These are phyloP conservation scores for Apiotrichum sp. DNA, from an alignment of 1,284 basidiomycete species.

Conservation along the genomic window DNA sequence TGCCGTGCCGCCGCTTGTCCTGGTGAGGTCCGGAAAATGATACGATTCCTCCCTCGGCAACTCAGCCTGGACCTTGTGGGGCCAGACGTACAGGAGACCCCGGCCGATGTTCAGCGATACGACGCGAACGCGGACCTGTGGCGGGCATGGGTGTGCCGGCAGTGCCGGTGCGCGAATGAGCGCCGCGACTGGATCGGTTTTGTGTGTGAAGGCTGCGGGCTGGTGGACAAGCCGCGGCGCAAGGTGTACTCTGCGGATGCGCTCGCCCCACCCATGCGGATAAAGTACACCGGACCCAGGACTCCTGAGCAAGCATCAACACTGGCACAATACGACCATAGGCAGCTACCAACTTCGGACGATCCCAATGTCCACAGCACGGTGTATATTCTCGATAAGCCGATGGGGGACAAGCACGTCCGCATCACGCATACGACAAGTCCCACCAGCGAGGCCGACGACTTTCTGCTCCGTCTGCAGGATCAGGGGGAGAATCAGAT, in stretches of 20 bases:
- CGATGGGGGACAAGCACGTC: no score
- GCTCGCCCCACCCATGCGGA: conserved; percentile 19
- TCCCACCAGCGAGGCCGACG: background rate
- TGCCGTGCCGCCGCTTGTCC: background rate
- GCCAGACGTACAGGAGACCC: background rate
- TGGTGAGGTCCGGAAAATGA: conserved; percentile 11
- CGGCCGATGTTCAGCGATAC: conserved; percentile 4
- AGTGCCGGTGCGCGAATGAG: conserved; percentile 37
- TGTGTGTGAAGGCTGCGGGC: conserved; percentile 35
- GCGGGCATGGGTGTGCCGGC: conserved; percentile 35
- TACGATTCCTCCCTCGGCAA: conserved; percentile 20
- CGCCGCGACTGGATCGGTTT: conserved; percentile 34
- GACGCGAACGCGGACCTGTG: conserved; percentile 30
- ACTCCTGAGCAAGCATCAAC: conserved; percentile 8
- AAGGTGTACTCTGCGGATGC: conserved; percentile 22
- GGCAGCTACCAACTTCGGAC: no score
- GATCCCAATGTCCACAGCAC: no score
- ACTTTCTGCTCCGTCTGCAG: conserved; percentile 9
- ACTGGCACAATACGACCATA: no score
- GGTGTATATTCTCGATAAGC: no score
- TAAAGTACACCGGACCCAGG: conserved; percentile 28
- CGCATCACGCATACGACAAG: conserved; percentile 10
- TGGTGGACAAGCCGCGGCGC: conserved; percentile 10
- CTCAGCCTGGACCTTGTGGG: background rate
- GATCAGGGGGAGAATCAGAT: conserved; percentile 16